These are phyloP conservation scores for Vaccinium darrowii DNA, from an alignment of 148 eudicot genomes.

Conservation along the genomic window DNA sequence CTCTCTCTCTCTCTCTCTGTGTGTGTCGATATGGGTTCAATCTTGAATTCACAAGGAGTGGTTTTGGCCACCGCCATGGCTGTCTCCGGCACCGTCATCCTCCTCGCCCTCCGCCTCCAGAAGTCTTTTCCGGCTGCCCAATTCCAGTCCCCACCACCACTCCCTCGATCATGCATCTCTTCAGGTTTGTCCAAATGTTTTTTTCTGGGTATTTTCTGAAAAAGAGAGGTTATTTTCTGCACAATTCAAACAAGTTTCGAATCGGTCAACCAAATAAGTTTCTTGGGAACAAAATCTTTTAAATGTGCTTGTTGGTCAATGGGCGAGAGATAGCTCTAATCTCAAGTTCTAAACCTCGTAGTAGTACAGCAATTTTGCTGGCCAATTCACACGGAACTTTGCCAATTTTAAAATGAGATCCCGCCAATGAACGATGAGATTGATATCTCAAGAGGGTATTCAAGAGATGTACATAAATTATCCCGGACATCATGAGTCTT, in stretches of 20 bases:
- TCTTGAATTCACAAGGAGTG: slow-evolving; percentile 50
- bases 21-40: slow-evolving; percentile 40
- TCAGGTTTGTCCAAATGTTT: slow-evolving; percentile 33
- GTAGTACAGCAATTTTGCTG: too few species aligned
- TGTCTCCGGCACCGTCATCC: slow-evolving; percentile 65
- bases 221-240: neutral
- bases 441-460: too few species aligned
- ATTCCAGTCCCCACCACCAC: slow-evolving; percentile 6
- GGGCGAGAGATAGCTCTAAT: too few species aligned
- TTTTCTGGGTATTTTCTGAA: neutral
- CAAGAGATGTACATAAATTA: too few species aligned
- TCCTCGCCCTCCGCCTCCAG: slow-evolving; percentile 56
- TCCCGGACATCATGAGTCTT: too few species aligned
- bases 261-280: neutral
- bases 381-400: too few species aligned
- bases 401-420: too few species aligned
- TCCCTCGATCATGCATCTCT: slow-evolving; percentile 72
- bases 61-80: slow-evolving; percentile 88
- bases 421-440: too few species aligned
- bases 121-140: slow-evolving; percentile 33
- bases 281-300: too few species aligned
- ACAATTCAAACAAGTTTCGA: neutral
- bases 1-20: neutral
- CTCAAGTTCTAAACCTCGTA: too few species aligned
- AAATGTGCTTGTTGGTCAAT: too few species aligned